These are phyloP conservation scores for Pinus taeda DNA, from an alignment of 75 land plant species.

Conservation along the genomic window DNA sequence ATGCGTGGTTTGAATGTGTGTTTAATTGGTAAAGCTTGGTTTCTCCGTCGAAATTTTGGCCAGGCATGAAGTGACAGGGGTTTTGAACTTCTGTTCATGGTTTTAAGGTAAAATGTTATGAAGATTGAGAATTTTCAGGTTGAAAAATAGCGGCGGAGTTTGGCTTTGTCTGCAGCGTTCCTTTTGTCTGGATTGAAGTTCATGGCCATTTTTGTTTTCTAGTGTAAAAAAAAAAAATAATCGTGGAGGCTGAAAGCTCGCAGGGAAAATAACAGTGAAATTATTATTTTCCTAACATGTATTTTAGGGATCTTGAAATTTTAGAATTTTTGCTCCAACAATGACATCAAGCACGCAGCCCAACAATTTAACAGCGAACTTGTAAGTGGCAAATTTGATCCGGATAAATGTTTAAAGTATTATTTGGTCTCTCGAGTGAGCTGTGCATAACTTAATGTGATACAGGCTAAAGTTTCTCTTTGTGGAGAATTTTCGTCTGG, in stretches of 20 bases:
- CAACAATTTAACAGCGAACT: too few relatives aligned
- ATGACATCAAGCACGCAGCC: too few relatives aligned
- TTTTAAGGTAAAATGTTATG: neutral
- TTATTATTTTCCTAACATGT: too few relatives aligned
- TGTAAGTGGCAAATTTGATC: too few relatives aligned
- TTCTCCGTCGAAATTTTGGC: neutral
- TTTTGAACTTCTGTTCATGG: neutral
- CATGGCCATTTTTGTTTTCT: neutral
- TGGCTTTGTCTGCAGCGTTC: slow-evolving; percentile 2
- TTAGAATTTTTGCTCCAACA: neutral
- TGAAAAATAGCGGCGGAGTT: slow-evolving; percentile 9
- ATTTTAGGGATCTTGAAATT: neutral
- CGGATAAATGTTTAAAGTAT: too few relatives aligned
- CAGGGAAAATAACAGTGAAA: neutral
- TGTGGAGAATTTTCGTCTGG: neutral
- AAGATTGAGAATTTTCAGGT: neutral
- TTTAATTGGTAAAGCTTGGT: neutral
- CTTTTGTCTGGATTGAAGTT: neutral
- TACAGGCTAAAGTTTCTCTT: neutral
- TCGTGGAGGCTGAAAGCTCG: neutral
- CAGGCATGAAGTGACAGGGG: neutral
- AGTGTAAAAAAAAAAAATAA: neutral
- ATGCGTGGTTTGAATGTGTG: too few relatives aligned
- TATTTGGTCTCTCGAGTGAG: too few relatives aligned
- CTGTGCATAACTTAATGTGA: neutral